Evolutionary conservation across 441 rosid genomes (phyloP).

Genomic region (Capsella rubella): DNA sequence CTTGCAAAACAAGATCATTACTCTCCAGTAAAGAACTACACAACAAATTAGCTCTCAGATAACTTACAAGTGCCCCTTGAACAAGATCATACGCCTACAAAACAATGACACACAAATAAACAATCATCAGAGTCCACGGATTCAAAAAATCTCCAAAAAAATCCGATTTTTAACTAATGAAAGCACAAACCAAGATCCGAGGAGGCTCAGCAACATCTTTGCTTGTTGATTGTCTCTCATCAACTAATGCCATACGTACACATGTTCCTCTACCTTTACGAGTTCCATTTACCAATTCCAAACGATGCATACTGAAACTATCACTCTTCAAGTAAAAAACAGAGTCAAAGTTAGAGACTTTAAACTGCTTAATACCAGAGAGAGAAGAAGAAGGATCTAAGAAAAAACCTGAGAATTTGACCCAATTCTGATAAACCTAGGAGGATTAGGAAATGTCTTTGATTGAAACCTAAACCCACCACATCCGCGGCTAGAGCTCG

Average conservation of each 20-base stretch:
- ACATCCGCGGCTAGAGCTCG: constrained; percentile 32
- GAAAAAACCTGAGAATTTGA: constrained; percentile 51
- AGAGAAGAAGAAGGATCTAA: background rate
- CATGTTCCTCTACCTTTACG: constrained; percentile 35
- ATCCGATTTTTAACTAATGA: background rate
- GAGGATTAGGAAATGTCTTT: constrained; percentile 34
- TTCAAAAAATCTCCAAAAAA: background rate
- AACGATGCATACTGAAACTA: constrained; percentile 41
- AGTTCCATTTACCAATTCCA: constrained; percentile 42
- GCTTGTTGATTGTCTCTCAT: constrained; percentile 59
- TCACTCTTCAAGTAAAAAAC: constrained; percentile 47
- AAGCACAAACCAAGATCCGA: constrained; percentile 59
- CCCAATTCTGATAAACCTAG: constrained; percentile 41
- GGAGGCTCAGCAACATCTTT: constrained; percentile 57
- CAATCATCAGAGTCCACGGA: background rate
- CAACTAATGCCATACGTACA: constrained; percentile 72
- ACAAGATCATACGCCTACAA: constrained; percentile 92
- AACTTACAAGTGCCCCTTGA: constrained; percentile 89
- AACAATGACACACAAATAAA: constrained; percentile 26
- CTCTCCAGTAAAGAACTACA: background rate
- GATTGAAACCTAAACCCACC: constrained; percentile 29
- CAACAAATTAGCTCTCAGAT: background rate
- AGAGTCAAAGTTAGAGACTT: background rate
- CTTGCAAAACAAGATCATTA: background rate
- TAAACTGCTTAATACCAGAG: background rate